Conservation (phyloP, 768 basidiomycete genomes). For the Serendipita sp. region DNA sequence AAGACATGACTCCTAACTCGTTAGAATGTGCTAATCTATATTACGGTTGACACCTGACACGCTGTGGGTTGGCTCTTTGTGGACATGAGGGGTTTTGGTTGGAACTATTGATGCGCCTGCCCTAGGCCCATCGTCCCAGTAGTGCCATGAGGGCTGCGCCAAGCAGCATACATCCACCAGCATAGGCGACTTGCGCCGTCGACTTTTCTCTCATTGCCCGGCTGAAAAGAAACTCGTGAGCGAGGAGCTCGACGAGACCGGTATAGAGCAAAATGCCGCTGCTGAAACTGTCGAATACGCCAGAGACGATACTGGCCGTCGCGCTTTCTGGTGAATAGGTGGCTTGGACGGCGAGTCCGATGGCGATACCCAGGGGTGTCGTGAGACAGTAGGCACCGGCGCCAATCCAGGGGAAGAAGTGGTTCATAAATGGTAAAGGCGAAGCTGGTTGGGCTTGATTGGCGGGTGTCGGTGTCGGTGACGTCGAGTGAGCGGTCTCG, state of each 20-base stretch:
- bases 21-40: too few species aligned
- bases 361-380: conserved; percentile 79
- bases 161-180: conserved; percentile 58
- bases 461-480: background rate
- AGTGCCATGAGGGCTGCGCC: conserved; percentile 85
- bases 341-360: conserved; percentile 55
- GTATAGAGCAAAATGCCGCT: conserved; percentile 82
- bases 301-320: conserved; percentile 66
- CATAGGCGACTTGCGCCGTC: conserved; percentile 49
- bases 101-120: too few species aligned
- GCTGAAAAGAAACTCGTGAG: conserved; percentile 89
- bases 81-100: too few species aligned
- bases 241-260: conserved; percentile 76
- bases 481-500: background rate
- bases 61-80: too few species aligned
- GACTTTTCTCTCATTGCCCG: conserved; percentile 65
- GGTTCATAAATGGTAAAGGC: conserved; percentile 33
- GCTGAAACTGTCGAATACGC: conserved; percentile 69
- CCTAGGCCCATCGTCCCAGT: conserved; percentile 65
- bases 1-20: too few species aligned
- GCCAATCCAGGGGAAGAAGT: conserved; percentile 39
- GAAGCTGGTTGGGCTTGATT: background rate
- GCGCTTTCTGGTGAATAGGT: conserved; percentile 71
- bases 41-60: too few species aligned
- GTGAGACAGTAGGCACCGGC: conserved; percentile 57